Evolutionary conservation across 345 rosid genomes (phyloP).

Genomic region (Eucalyptus globulus): DNA sequence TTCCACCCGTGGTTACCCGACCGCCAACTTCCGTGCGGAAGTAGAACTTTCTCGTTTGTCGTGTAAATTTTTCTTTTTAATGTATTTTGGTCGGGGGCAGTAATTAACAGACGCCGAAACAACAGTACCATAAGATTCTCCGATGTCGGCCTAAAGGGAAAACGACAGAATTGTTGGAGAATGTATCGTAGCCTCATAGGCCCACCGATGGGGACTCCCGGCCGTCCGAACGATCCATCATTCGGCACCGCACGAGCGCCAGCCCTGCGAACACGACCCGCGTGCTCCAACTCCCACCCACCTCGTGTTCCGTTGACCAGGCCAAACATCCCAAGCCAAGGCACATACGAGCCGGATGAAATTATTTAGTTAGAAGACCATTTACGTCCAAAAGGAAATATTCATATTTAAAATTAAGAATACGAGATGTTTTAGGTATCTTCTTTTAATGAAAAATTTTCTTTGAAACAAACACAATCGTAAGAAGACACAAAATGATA

Average conservation of each 20-base stretch:
- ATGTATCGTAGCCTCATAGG: neutral
- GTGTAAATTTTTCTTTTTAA: neutral
- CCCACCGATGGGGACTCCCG: neutral
- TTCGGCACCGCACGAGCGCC: neutral
- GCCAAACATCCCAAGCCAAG: neutral
- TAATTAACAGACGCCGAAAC: neutral
- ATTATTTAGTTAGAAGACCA: too few species aligned
- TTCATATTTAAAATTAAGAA: too few species aligned
- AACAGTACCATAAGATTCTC: neutral
- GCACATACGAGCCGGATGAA: rapidly evolving
- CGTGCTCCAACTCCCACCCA: neutral
- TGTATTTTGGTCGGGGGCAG: neutral
- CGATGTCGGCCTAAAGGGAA: neutral
- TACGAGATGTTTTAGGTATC: rapidly evolving
- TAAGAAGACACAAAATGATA: rapidly evolving
- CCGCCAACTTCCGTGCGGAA: neutral
- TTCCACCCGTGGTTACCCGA: neutral
- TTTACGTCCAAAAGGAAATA: too few species aligned
- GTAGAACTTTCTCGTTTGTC: neutral
- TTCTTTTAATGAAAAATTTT: rapidly evolving
- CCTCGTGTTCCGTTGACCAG: neutral
- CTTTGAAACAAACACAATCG: rapidly evolving
- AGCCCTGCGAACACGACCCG: neutral
- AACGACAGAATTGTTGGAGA: neutral
- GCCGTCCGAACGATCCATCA: neutral